Conservation (phyloP, 495 filamentous ascomycete genomes). For the Aspergillus baeticus region DNA sequence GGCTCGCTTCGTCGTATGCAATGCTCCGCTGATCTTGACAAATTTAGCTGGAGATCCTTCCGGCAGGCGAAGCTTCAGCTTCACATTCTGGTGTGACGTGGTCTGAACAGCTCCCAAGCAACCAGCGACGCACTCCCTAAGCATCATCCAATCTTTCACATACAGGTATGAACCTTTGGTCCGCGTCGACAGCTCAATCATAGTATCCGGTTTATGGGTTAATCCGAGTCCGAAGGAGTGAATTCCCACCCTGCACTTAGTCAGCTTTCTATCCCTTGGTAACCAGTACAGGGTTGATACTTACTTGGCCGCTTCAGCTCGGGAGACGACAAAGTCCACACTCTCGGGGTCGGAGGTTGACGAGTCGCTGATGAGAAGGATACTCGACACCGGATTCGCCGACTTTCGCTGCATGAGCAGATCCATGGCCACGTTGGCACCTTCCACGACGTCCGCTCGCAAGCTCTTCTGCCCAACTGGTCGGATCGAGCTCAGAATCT, state of each 20-base stretch:
- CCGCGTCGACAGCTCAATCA: constrained; percentile 94
- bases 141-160: constrained; percentile 99
- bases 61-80: constrained; percentile 89
- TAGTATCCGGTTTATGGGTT: constrained; percentile 97
- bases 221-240: constrained; percentile 95
- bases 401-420: constrained; percentile 96
- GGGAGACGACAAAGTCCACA: constrained; percentile 97
- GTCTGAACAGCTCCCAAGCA: constrained; percentile 94
- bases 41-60: constrained; percentile 98
- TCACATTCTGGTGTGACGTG: constrained; percentile 97
- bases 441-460: constrained; percentile 95
- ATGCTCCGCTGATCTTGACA: constrained; percentile 94
- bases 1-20: constrained; percentile 97
- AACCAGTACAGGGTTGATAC: constrained; percentile 22
- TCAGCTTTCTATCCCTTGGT: constrained; percentile 23
- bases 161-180: constrained; percentile 98
- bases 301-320: constrained; percentile 96
- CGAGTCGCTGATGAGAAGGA: constrained; percentile 96
- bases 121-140: constrained; percentile 93
- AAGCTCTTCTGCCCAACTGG: constrained; percentile 96
- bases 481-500: constrained; percentile 82
- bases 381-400: constrained; percentile 93
- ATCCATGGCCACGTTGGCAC: constrained; percentile 98
- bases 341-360: constrained; percentile 96
- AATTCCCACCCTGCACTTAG: constrained; percentile 71